Evolutionary conservation across 768 basidiomycete genomes (phyloP), one percentile per base, ranked within the genome.

Genomic region (Naematelia encephala): DNA sequence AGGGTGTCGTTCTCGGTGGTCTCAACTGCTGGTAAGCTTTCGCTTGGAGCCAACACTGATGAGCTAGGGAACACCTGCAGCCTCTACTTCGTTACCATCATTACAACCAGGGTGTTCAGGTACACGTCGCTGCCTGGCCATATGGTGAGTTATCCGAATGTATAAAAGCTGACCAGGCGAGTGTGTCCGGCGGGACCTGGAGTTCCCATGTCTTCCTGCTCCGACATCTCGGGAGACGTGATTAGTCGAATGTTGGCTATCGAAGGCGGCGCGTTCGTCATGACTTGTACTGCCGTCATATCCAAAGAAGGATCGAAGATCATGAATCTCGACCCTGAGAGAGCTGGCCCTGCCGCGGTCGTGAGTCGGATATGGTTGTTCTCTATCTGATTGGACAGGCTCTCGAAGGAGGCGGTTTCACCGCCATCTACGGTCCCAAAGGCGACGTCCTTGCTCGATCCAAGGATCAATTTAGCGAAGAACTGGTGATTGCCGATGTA

Each of bases 401-500:
- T 51, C 39, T 59, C 22, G 57, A 44, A 43, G 57, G 57, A 43
- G 57, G 57, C 23, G 57, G 57, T 30, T 59, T 59, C 42, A 22
- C 49, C 21, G 57, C 57, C 19, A 59, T 59, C 30, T 59, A 59
- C 27, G 50, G 28, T 14, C 57, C 57, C 11, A 22, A 43, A 14
- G 57, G 57, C 10, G 13, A 34, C 19, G 19, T 51, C 8, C 28
- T 59, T 23, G 57, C 57, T 28, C 39, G 30, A 19, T 42, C 57
- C 16, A 51, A 34, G n/a, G 50, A 59, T 28, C 57, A 59, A 26
- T 51, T 5, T 42, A 48, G 28, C 5, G 57, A 59, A 25, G 30
- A 53, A 39, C 30, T 59, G n/a, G 57, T 59, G 34, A 51, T 52
- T 46, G 57, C 57, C 51, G 57, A 59, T 44, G 28, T 59, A 5